These are phyloP conservation scores for Trichomonascaceae sp. DNA, from an alignment of 1,139 yeast species.

Conservation along the genomic window DNA sequence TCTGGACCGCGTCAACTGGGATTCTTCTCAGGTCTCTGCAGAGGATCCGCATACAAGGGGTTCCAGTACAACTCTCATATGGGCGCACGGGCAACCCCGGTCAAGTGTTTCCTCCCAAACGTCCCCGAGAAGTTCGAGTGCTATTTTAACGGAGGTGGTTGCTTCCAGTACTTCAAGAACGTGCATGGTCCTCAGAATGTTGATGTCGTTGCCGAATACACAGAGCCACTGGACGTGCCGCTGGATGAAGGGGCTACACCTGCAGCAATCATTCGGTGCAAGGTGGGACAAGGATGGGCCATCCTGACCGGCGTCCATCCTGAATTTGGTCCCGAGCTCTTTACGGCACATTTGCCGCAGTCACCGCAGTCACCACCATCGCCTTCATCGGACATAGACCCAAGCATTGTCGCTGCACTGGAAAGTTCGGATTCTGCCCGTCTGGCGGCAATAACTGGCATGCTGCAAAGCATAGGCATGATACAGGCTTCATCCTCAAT, in stretches of 20 bases:
- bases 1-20: constrained; percentile 70
- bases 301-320: constrained; percentile 85
- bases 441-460: constrained; percentile 39
- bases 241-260: constrained; percentile 27
- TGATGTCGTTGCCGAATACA: constrained; percentile 58
- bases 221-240: constrained; percentile 31
- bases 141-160: constrained; percentile 83
- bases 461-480: constrained; percentile 50
- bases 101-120: too few species aligned
- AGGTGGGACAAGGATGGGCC: constrained; percentile 63
- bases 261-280: constrained; percentile 56
- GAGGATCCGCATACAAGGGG: constrained; percentile 75
- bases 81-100: constrained; percentile 53
- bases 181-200: constrained; percentile 22
- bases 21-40: constrained; percentile 68
- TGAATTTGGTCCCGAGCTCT: constrained; percentile 36
- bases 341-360: too few species aligned
- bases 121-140: constrained; percentile 19
- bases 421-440: constrained; percentile 36
- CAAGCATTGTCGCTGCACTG: constrained; percentile 30
- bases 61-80: constrained; percentile 63
- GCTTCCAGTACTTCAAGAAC: constrained; percentile 44
- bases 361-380: too few species aligned
- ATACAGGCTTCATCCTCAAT: constrained; percentile 36
- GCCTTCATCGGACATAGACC: constrained; percentile 1